Evolutionary conservation across 208 protist genomes (phyloP).

Genomic region (Trypanosoma platydactyli): DNA sequence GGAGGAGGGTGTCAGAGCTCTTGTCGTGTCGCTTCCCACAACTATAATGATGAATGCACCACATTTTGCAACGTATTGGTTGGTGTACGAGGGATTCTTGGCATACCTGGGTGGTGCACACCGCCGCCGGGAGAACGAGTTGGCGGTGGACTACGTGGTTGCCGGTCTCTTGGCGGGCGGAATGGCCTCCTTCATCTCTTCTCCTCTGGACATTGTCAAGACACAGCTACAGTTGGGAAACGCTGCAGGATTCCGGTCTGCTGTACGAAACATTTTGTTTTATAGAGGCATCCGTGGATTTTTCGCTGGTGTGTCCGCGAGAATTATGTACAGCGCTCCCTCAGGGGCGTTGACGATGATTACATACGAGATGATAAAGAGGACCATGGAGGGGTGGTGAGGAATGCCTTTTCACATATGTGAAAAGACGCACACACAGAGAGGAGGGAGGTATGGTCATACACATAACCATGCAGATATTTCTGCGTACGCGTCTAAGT

Average conservation of each 20-base stretch:
- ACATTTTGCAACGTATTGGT: constrained; percentile 91
- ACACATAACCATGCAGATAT: no score
- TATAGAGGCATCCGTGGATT: constrained; percentile 57
- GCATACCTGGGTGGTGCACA: constrained; percentile 31
- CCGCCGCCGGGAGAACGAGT: constrained; percentile 51
- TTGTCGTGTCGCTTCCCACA: constrained; percentile 89
- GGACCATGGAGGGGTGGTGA: constrained; percentile 22
- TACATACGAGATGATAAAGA: constrained; percentile 91
- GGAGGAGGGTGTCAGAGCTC: constrained; percentile 57
- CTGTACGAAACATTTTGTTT: constrained; percentile 33
- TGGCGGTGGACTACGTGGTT: constrained; percentile 59
- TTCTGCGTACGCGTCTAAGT: no score
- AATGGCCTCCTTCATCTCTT: constrained; percentile 84
- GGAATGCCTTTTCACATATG: constrained; percentile 7
- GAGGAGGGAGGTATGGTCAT: background rate
- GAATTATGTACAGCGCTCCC: constrained; percentile 87
- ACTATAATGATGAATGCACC: constrained; percentile 94
- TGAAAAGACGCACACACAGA: background rate
- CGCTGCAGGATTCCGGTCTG: constrained; percentile 24
- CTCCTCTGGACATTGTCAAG: constrained; percentile 91
- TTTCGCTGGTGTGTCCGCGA: constrained; percentile 74
- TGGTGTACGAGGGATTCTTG: constrained; percentile 86
- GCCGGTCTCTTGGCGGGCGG: constrained; percentile 85
- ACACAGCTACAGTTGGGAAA: constrained; percentile 87
- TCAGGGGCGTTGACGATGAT: constrained; percentile 92